A percentile compares a stretch with the other conserved stretches of the same genome.
Evolutionary conservation across 768 basidiomycete species (phyloP).

Genomic region (Phlegmacium glaucopus): DNA sequence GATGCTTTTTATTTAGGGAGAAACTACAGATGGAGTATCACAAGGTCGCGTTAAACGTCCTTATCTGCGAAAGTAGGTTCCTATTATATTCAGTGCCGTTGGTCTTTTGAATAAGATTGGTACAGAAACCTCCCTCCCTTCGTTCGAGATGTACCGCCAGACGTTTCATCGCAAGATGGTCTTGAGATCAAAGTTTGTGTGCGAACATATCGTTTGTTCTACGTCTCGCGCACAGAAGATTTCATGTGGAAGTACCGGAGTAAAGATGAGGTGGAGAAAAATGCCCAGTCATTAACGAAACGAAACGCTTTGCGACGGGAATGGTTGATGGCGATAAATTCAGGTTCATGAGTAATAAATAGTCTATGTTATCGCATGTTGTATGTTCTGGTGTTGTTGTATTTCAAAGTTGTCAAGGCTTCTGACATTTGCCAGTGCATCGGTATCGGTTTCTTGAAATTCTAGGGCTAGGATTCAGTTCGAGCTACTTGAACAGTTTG

Average conservation of each 20-base stretch:
- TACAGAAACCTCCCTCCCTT: conserved; percentile 38
- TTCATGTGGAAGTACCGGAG: conserved; percentile 47
- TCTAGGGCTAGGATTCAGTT: no score
- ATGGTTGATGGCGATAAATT: conserved; percentile 30
- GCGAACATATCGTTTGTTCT: conserved; percentile 79
- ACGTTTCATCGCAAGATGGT: conserved; percentile 50
- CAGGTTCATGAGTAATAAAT: not conserved
- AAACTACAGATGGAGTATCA: conserved; percentile 52
- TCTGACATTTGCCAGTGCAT: no score
- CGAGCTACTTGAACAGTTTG: no score
- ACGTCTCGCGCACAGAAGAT: conserved; percentile 67
- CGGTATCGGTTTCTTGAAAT: no score
- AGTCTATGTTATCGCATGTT: no score
- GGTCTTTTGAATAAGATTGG: not conserved
- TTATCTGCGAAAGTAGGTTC: conserved; percentile 61
- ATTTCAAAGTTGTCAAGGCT: no score
- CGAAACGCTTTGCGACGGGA: conserved; percentile 31
- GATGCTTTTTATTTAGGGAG: conserved; percentile 38
- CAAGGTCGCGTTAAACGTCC: conserved; percentile 47
- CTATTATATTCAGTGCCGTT: not conserved
- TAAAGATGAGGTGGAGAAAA: conserved; percentile 36
- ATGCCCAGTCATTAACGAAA: conserved; percentile 24
- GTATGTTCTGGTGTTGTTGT: no score
- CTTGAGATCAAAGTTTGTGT: conserved; percentile 86
- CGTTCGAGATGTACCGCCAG: conserved; percentile 35